Conservation (phyloP, 2,329 filamentous ascomycete genomes). For the Nannizzia gypsea region DNA sequence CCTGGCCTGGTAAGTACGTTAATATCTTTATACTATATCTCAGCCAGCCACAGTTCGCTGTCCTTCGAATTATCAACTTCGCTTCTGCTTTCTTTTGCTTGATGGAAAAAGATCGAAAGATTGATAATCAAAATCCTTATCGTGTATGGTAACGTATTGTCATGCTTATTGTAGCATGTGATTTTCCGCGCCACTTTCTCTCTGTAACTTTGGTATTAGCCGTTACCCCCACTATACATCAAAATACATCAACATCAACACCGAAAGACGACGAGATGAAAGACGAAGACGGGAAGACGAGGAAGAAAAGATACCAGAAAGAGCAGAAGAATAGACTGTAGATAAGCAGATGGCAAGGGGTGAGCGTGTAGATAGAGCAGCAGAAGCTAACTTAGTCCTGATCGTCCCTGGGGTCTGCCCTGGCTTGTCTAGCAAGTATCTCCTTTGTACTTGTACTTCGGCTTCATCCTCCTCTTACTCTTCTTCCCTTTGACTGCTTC, state of each 20-base stretch:
- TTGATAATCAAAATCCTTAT: slow-evolving; percentile 3
- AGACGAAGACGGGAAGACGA: neutral
- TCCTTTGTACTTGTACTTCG: too few species aligned
- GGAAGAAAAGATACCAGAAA: neutral
- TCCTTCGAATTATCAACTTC: neutral
- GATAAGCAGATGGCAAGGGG: too few species aligned
- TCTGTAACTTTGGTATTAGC: neutral
- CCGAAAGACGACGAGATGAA: neutral
- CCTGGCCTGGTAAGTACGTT: neutral
- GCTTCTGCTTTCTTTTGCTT: neutral
- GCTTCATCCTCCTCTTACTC: too few species aligned
- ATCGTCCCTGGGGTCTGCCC: too few species aligned
- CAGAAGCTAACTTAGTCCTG: too few species aligned
- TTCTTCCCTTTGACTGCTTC: too few species aligned
- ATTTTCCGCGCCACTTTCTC: neutral
- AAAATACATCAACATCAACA: neutral
- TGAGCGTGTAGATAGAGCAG: too few species aligned
- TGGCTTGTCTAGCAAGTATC: too few species aligned
- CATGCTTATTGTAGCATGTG: neutral
- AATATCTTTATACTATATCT: neutral
- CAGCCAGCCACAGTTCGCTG: neutral
- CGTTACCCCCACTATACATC: neutral
- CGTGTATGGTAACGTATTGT: neutral
- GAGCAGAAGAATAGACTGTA: too few species aligned
- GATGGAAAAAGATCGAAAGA: neutral